Conservation (phyloP, 1,284 basidiomycete species). For the Cystobasidium slooffiae region DNA sequence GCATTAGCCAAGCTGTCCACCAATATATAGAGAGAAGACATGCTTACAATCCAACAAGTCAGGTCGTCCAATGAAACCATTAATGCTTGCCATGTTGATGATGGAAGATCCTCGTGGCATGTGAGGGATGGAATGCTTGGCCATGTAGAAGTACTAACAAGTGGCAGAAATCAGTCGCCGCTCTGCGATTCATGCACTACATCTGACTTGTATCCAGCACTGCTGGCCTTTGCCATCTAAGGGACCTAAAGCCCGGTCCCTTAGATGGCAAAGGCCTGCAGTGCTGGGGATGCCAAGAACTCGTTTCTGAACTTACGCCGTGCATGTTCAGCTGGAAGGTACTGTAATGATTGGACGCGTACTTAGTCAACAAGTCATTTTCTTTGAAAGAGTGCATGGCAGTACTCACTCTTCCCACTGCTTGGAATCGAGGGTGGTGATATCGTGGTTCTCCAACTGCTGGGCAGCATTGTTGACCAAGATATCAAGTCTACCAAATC, state of each 20-base stretch:
- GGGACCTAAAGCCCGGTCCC: no score
- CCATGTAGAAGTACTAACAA: conserved; percentile 61
- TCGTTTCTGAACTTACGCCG: conserved; percentile 49
- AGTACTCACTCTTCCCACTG: conserved; percentile 65
- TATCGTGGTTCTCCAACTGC: conserved; percentile 62
- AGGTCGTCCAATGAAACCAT: conserved; percentile 63
- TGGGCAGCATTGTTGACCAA: conserved; percentile 65
- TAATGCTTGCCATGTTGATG: conserved; percentile 64
- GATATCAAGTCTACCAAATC: conserved; percentile 60
- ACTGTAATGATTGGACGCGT: conserved; percentile 19
- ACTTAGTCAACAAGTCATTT: no score
- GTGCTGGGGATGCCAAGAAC: no score
- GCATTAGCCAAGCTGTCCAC: no score
- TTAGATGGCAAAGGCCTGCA: not conserved
- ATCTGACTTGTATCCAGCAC: no score
- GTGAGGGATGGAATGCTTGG: conserved; percentile 61
- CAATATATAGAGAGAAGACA: not conserved
- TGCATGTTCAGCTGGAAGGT: conserved; percentile 59
- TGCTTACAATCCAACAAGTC: conserved; percentile 62
- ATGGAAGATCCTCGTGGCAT: conserved; percentile 61
- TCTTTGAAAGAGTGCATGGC: not conserved
- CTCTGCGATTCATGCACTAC: no score
- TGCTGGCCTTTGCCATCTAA: no score
- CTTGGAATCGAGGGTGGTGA: conserved; percentile 60
- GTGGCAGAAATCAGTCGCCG: not conserved